Conservation (phyloP, 495 filamentous ascomycete species). For the Annulohypoxylon nitens region DNA sequence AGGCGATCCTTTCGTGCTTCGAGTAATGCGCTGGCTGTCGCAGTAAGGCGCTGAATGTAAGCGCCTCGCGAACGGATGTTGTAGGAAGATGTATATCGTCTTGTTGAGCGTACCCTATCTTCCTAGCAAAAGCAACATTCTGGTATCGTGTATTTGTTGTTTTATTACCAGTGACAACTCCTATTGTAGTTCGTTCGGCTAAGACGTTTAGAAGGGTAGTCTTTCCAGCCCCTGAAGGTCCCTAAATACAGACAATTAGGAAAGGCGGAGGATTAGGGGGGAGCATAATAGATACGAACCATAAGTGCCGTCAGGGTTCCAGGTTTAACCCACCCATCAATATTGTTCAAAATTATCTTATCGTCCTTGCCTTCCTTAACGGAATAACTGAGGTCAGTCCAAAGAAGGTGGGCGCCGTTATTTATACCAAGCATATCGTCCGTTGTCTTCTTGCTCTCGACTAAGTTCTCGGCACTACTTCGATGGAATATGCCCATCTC, state of each 20-base stretch:
- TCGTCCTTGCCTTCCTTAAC: constrained; percentile 63
- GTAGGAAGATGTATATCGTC: constrained; percentile 82
- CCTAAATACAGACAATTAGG: background rate
- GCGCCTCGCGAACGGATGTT: constrained; percentile 76
- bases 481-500: background rate
- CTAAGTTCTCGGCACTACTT: background rate
- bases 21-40: constrained; percentile 69
- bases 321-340: constrained; percentile 85
- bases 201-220: constrained; percentile 74
- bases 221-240: constrained; percentile 68
- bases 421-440: background rate
- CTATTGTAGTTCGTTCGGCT: constrained; percentile 75
- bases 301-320: constrained; percentile 82
- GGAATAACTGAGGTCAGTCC: constrained; percentile 79
- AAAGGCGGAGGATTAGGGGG: background rate
- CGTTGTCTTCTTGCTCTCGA: background rate
- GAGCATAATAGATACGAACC: constrained; percentile 54
- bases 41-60: constrained; percentile 75
- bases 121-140: constrained; percentile 51
- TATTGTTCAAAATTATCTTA: constrained; percentile 71
- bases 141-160: background rate
- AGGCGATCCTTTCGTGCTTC: background rate
- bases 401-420: constrained; percentile 61
- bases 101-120: constrained; percentile 87
- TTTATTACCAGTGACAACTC: constrained; percentile 56